phyloP scores from a whole-genome alignment of 805 yeast species.

The Candida methanosorbosa region DNA sequence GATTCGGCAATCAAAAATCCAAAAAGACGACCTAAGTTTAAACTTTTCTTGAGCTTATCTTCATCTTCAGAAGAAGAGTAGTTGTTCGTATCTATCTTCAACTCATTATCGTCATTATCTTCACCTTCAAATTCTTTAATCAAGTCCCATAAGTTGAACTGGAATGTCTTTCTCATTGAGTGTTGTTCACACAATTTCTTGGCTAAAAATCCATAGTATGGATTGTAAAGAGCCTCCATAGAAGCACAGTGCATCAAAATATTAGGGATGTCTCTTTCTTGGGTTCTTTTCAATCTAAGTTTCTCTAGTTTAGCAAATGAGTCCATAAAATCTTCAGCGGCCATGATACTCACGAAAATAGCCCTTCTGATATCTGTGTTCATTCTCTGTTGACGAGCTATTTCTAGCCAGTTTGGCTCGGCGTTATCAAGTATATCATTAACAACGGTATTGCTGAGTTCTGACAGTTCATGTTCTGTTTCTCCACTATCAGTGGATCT shows the following conservation, averaged over 20 bases:
- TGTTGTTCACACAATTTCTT: constrained; percentile 69
- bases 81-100: constrained; percentile 21
- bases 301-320: constrained; percentile 79
- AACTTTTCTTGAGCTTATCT: constrained; percentile 48
- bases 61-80: constrained; percentile 31
- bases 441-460: constrained; percentile 35
- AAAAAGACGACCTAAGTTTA: constrained; percentile 74
- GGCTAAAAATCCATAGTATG: constrained; percentile 80
- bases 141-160: constrained; percentile 84
- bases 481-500: constrained; percentile 6
- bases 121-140: constrained; percentile 59
- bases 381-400: constrained; percentile 85
- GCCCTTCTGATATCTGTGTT: constrained; percentile 94
- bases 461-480: constrained; percentile 6
- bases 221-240: constrained; percentile 77
- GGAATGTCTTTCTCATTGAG: constrained; percentile 71
- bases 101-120: constrained; percentile 36
- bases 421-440: constrained; percentile 58
- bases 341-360: constrained; percentile 88
- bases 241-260: constrained; percentile 81
- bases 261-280: constrained; percentile 79
- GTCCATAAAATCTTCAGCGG: constrained; percentile 86
- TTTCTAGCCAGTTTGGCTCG: constrained; percentile 81
- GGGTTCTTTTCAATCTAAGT: constrained; percentile 65
- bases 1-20: constrained; percentile 72